Percentiles rank a stretch among this genome's conserved stretches.
phyloP scores from a whole-genome alignment of 106 monocot genomes.

The Dendrobium huoshanense region DNA sequence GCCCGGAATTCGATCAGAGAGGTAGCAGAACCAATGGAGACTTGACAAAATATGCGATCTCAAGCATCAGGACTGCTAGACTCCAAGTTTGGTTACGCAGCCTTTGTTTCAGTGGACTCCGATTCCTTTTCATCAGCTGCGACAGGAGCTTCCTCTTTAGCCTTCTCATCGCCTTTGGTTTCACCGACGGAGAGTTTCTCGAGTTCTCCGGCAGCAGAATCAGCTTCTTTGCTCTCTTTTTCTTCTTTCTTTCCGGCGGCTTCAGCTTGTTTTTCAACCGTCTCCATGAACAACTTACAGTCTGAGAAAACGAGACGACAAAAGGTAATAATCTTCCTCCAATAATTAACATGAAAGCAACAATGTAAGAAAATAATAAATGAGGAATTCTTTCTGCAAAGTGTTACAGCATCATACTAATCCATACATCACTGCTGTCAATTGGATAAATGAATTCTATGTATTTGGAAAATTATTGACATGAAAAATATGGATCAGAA shows the following conservation, averaged over 20 bases:
- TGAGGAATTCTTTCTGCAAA: too few relatives aligned
- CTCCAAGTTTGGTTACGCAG: background rate
- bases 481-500: too few relatives aligned
- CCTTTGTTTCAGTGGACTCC: background rate
- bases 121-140: background rate
- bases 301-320: slow-evolving; percentile 25
- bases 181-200: slow-evolving; percentile 57
- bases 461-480: too few relatives aligned
- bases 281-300: slow-evolving; percentile 79
- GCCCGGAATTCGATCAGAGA: too few relatives aligned
- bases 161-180: background rate
- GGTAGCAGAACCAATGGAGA: too few relatives aligned
- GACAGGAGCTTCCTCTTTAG: background rate
- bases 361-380: background rate
- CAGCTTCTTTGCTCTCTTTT: slow-evolving; percentile 38
- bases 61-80: too few relatives aligned
- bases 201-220: slow-evolving; percentile 43
- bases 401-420: too few relatives aligned
- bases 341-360: background rate
- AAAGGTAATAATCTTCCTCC: too few relatives aligned
- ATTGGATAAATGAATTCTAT: too few relatives aligned
- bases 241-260: slow-evolving; percentile 38
- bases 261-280: slow-evolving; percentile 63
- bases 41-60: too few relatives aligned
- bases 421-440: too few relatives aligned